A percentile compares a stretch with the other conserved stretches of the same genome.
Evolutionary conservation across 2,329 filamentous ascomycete genomes (phyloP).

Genomic region (Colletotrichum lupini): DNA sequence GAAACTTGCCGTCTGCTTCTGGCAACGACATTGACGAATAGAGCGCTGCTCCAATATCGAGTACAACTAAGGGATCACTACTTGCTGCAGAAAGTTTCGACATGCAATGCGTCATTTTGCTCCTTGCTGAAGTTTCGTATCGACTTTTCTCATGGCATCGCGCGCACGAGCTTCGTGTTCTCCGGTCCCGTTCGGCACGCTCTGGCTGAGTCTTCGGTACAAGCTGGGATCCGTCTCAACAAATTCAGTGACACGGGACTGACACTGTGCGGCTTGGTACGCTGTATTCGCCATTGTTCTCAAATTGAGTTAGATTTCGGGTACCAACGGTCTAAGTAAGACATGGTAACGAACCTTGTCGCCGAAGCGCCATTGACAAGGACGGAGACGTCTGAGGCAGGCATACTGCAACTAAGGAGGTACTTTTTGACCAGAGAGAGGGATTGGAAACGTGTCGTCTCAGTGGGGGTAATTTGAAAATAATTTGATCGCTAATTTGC

Average conservation of each 20-base stretch:
- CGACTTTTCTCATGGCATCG: neutral
- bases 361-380: constrained; percentile 1
- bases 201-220: neutral
- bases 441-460: neutral
- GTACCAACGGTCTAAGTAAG: neutral
- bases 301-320: neutral
- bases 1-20: neutral
- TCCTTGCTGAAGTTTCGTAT: neutral
- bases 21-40: neutral
- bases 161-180: neutral
- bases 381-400: constrained; percentile 3
- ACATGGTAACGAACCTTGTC: neutral
- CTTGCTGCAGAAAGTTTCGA: neutral
- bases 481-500: neutral
- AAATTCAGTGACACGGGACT: neutral
- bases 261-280: neutral
- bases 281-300: neutral
- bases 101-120: neutral
- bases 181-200: neutral
- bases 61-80: neutral
- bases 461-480: neutral
- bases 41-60: neutral
- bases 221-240: neutral
- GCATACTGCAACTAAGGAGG: neutral
- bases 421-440: neutral